Conservation (phyloP, 805 yeast species). For the Dipodascus geniculatus region DNA sequence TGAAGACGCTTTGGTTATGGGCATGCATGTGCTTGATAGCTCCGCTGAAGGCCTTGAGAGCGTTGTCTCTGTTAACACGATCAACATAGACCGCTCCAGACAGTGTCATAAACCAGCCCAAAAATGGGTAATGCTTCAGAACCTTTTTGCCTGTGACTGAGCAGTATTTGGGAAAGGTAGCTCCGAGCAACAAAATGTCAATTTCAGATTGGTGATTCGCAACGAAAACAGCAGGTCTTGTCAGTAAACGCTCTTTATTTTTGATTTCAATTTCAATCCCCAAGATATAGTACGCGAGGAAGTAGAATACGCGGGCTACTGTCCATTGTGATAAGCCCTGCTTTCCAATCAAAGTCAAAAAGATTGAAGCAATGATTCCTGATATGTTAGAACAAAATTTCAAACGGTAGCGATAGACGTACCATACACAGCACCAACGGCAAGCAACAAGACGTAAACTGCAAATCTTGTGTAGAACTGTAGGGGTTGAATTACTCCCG, state of each 20-base stretch:
- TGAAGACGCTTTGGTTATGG: slow-evolving; percentile 63
- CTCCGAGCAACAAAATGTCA: slow-evolving; percentile 74
- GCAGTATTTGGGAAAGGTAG: slow-evolving; percentile 75
- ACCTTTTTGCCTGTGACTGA: slow-evolving; percentile 88
- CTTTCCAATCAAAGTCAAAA: slow-evolving; percentile 57
- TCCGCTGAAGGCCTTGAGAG: slow-evolving; percentile 57
- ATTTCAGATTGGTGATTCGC: slow-evolving; percentile 88
- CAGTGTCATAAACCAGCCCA: slow-evolving; percentile 94
- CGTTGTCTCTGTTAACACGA: slow-evolving; percentile 62
- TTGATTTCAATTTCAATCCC: slow-evolving; percentile 62
- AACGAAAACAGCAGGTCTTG: slow-evolving; percentile 63
- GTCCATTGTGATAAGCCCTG: slow-evolving; percentile 77
- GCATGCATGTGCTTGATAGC: slow-evolving; percentile 55
- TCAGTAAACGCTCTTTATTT: slow-evolving; percentile 46
- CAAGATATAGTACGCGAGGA: slow-evolving; percentile 44
- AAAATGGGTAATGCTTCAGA: slow-evolving; percentile 70
- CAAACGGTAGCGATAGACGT: slow-evolving; percentile 2
- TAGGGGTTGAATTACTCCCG: slow-evolving; percentile 24
- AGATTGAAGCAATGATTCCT: slow-evolving; percentile 66
- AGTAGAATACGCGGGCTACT: slow-evolving; percentile 75
- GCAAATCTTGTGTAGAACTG: slow-evolving; percentile 24
- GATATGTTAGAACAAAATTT: slow-evolving; percentile 1
- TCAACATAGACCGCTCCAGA: slow-evolving; percentile 89
- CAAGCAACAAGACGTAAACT: slow-evolving; percentile 21
- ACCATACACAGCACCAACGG: slow-evolving; percentile 25